These are phyloP conservation scores for Yamagishiella unicocca DNA, from an alignment of 139 green algal species.

Conservation along the genomic window DNA sequence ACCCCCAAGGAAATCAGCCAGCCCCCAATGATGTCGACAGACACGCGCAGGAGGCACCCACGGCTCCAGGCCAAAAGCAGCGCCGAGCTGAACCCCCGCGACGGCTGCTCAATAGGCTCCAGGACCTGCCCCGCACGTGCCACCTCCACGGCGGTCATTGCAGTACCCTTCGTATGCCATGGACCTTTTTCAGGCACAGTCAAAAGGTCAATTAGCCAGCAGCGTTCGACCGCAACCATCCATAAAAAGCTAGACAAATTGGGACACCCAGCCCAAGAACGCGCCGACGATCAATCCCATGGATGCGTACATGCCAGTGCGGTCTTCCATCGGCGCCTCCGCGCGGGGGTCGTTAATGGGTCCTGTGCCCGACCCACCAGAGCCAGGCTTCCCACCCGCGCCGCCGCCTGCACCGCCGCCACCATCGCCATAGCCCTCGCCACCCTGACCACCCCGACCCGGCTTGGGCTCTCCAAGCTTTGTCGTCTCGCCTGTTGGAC, in stretches of 20 bases:
- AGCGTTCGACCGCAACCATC: neutral
- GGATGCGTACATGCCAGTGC: constrained; percentile 54
- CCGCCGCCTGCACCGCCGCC: neutral
- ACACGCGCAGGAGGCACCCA: too few relatives aligned
- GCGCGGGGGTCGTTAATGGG: constrained; percentile 11
- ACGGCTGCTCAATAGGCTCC: too few relatives aligned
- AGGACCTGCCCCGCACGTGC: too few relatives aligned
- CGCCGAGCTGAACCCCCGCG: too few relatives aligned
- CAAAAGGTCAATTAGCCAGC: too few relatives aligned
- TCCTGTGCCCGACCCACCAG: neutral
- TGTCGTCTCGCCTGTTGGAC: constrained; percentile 51
- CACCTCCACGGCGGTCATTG: too few relatives aligned
- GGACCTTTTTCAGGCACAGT: too few relatives aligned
- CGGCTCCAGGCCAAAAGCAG: too few relatives aligned
- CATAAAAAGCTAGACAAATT: constrained; percentile 51
- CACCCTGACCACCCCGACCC: neutral
- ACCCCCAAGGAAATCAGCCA: too few relatives aligned
- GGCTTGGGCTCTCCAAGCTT: constrained; percentile 53
- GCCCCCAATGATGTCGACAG: too few relatives aligned
- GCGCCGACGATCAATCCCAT: constrained; percentile 41
- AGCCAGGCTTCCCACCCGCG: neutral
- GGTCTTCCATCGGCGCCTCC: constrained; percentile 49
- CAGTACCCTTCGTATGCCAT: too few relatives aligned
- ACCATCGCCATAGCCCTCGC: neutral
- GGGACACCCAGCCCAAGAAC: constrained; percentile 57